Base-by-base conservation (phyloP, 768 basidiomycete genomes). In the Clavaria fumosa region DNA sequence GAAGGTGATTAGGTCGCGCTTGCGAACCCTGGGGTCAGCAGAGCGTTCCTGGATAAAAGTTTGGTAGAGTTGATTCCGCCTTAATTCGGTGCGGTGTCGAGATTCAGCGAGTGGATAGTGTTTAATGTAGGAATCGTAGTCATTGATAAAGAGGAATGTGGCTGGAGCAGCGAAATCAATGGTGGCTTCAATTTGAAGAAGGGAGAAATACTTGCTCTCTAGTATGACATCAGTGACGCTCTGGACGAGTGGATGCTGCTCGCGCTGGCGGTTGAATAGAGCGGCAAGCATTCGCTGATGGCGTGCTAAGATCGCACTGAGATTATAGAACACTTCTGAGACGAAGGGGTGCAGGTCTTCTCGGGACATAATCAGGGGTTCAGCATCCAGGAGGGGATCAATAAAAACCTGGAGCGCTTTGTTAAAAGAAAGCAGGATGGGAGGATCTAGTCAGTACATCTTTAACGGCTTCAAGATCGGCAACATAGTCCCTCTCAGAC, bases 71-170 rank as follows among this genome's bases (percentile, higher is more conserved):
- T 64, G 58, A 53, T 86, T 91, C 20, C 61, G 63, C 38, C 68
- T 73, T 30, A 82, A 64, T 50, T 91, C 83, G 21, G 73, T 69
- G 36, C 80, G 78, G 48, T 91, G 84, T 18, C 66, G 66, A 7
- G 82, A 81, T 50, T 90, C 83, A 1, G 89, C 72, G 31, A 91
- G 63, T 3, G 88, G 88, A 43, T 89, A 91, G 43, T 88, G 75
- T 50, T 88, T 82, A 56, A 89, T 82, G 54, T 89, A 89, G 1
- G 63, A 63, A 45, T 88, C 85, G 44, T 89, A 89, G 6, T 69
- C 70, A 10, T 58, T 54, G 26, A 72, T 71, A 53, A 80, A 46
- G 43, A 53, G 59, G 23, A 71, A 51, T 3, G 59, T 60, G 23
- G 63, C 68, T 69, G 38, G 3, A 37, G 53, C 34, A 17, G 3